Evolutionary conservation across 2,329 filamentous ascomycete genomes (phyloP).

Genomic region (Xylariaceae sp.): DNA sequence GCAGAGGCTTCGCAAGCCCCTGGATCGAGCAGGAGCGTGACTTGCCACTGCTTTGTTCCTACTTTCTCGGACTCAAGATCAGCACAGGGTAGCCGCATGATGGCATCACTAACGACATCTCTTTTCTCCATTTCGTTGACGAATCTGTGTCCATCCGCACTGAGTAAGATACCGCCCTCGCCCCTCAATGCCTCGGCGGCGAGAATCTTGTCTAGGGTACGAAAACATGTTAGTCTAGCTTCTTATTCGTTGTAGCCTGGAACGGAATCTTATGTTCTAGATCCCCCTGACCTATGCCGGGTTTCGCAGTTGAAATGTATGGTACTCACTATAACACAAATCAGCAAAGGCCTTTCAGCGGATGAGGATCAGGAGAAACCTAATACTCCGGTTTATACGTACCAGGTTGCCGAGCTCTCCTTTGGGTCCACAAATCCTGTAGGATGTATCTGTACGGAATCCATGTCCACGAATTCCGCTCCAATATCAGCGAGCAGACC

Average conservation of each 20-base stretch:
- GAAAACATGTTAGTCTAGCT: no score
- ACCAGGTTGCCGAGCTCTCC: constrained; percentile 34
- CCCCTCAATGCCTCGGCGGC: constrained; percentile 61
- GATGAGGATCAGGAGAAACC: no score
- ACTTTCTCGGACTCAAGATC: constrained; percentile 7
- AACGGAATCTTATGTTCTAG: no score
- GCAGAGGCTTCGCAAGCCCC: constrained; percentile 49
- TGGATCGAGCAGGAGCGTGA: constrained; percentile 57
- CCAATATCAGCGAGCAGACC: constrained; percentile 36
- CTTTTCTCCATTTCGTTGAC: constrained; percentile 61
- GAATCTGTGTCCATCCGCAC: constrained; percentile 46
- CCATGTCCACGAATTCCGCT: constrained; percentile 47
- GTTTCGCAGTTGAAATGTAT: no score
- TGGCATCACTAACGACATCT: constrained; percentile 50
- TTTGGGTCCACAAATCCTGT: constrained; percentile 59
- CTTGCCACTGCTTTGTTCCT: constrained; percentile 49
- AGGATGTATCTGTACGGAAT: constrained; percentile 60
- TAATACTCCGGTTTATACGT: no score
- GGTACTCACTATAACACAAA: no score
- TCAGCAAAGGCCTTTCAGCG: no score
- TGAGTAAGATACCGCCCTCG: constrained; percentile 57
- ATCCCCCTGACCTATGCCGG: no score
- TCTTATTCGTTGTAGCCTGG: no score
- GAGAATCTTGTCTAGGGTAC: constrained; percentile 53
- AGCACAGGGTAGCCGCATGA: constrained; percentile 39